Evolutionary conservation across 352 stramenopile species (phyloP).

Genomic region (Pythium rhizo-oryzae): DNA sequence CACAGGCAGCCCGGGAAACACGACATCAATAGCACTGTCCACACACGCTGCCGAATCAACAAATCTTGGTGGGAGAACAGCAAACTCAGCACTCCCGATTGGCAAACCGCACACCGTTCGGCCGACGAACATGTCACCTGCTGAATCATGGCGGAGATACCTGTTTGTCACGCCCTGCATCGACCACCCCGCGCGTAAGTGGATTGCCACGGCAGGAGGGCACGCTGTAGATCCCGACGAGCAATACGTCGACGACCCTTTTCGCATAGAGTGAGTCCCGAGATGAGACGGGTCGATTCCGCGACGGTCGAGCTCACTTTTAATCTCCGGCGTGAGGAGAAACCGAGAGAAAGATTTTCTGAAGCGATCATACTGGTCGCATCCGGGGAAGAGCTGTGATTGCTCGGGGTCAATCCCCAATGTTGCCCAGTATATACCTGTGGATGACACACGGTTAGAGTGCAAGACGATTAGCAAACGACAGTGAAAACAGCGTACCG

Average conservation of each 20-base stretch:
- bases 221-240: constrained; percentile 28
- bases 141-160: constrained; percentile 30
- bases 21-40: constrained; percentile 11
- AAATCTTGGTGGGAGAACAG: constrained; percentile 21
- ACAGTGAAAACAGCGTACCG: constrained; percentile 17
- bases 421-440: constrained; percentile 22
- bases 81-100: constrained; percentile 24
- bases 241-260: constrained; percentile 31
- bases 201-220: constrained; percentile 23
- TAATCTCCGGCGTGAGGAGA: neutral
- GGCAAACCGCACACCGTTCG: constrained; percentile 30
- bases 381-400: constrained; percentile 23
- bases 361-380: constrained; percentile 31
- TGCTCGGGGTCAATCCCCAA: constrained; percentile 12
- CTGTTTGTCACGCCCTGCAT: constrained; percentile 30
- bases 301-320: constrained; percentile 22
- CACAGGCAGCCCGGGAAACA: constrained; percentile 18
- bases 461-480: neutral
- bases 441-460: neutral
- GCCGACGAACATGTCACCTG: constrained; percentile 30
- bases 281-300: constrained; percentile 24
- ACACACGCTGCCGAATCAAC: neutral
- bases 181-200: constrained; percentile 27
- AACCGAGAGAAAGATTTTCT: constrained; percentile 20
- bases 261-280: constrained; percentile 31